These are phyloP conservation scores for Suillus hirtellus DNA, from an alignment of 768 basidiomycete genomes.

Conservation along the genomic window DNA sequence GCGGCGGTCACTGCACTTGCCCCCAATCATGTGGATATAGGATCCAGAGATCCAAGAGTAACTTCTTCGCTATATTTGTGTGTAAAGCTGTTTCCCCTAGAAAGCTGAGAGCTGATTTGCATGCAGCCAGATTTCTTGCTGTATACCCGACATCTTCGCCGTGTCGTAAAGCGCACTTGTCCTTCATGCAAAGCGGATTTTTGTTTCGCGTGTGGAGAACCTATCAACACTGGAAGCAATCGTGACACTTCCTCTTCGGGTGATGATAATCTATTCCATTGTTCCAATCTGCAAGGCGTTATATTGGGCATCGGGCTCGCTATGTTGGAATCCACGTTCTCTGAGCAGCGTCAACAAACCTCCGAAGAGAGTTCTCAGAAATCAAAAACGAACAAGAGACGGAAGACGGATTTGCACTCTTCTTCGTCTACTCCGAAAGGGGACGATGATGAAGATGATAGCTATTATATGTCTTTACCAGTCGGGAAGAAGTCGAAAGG, in stretches of 20 bases:
- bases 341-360: constrained; percentile 47
- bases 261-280: constrained; percentile 78
- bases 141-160: constrained; percentile 66
- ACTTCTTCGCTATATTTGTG: constrained; percentile 86
- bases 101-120: constrained; percentile 13
- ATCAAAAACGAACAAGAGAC: constrained; percentile 40
- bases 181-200: constrained; percentile 57
- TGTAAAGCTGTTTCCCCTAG: constrained; percentile 32
- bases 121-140: constrained; percentile 67
- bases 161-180: constrained; percentile 61
- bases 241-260: constrained; percentile 43
- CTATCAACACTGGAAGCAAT: constrained; percentile 45
- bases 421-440: constrained; percentile 26
- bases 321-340: constrained; percentile 77
- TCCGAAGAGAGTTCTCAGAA: constrained; percentile 29
- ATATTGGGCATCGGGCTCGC: constrained; percentile 89
- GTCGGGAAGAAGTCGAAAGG: constrained; percentile 69
- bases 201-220: constrained; percentile 79
- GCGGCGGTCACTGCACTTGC: constrained; percentile 63
- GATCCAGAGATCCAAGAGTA: constrained; percentile 61
- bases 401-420: constrained; percentile 36
- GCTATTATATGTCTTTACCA: constrained; percentile 41
- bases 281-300: constrained; percentile 85
- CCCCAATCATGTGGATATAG: constrained; percentile 72
- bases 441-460: constrained; percentile 58